Percentiles rank a stretch among this genome's conserved stretches.
Conservation (phyloP, 2,329 filamentous ascomycete species). For the Hymenoscyphus fraxineus region DNA sequence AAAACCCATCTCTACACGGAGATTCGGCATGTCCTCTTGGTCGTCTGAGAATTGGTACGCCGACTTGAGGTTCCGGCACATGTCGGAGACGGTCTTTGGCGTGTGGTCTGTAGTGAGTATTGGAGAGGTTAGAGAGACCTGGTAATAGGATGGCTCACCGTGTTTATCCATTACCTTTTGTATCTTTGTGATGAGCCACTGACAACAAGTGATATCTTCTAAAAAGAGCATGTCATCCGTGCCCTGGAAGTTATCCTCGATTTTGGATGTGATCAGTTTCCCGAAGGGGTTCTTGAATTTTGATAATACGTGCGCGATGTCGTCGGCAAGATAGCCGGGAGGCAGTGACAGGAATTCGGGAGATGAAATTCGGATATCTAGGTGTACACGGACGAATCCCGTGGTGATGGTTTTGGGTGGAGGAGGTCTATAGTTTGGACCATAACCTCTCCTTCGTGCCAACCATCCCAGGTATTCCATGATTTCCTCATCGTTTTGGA, state of each 20-base stretch:
- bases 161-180: neutral
- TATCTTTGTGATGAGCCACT: neutral
- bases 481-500: too few relatives aligned
- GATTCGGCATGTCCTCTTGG: neutral
- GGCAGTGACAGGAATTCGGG: neutral
- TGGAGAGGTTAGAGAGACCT: neutral
- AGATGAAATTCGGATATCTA: neutral
- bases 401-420: too few relatives aligned
- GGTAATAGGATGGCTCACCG: neutral
- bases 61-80: neutral
- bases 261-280: too few relatives aligned
- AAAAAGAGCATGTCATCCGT: neutral
- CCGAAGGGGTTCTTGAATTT: neutral
- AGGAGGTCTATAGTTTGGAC: too few relatives aligned
- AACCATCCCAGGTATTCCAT: too few relatives aligned
- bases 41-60: neutral
- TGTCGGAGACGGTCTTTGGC: neutral
- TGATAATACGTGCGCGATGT: neutral
- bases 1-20: neutral
- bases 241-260: neutral
- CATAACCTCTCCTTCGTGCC: too few relatives aligned
- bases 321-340: neutral
- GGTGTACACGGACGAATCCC: neutral
- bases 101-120: neutral
- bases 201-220: neutral